Percentiles rank a stretch among this genome's conserved stretches.
Evolutionary conservation across 2,329 filamentous ascomycete species (phyloP).

Genomic region (Colletotrichum lini): DNA sequence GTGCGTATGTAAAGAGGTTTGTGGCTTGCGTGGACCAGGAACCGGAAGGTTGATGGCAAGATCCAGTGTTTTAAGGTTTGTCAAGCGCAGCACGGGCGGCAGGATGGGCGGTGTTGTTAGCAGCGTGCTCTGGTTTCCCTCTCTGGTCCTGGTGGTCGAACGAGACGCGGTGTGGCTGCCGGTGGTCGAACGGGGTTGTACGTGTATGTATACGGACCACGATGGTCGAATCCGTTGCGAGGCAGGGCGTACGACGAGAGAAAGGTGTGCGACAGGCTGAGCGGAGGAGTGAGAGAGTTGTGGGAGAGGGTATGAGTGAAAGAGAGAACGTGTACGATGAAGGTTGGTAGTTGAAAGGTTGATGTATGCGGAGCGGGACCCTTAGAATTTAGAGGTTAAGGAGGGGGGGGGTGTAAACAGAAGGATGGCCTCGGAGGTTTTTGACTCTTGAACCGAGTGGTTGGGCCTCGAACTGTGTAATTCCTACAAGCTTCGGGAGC

Average conservation of each 20-base stretch:
- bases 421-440: slow-evolving; percentile 38
- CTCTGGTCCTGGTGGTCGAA: slow-evolving; percentile 4
- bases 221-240: not conserved
- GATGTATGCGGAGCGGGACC: slow-evolving; percentile 20
- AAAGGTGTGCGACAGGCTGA: too few relatives aligned
- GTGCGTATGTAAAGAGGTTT: slow-evolving; percentile 19
- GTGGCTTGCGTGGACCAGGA: slow-evolving; percentile 34
- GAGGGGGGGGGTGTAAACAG: slow-evolving; percentile 10
- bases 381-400: slow-evolving; percentile 16
- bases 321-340: not conserved
- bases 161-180: slow-evolving; percentile 4
- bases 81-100: slow-evolving; percentile 31
- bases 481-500: slow-evolving; percentile 34
- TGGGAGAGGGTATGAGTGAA: not conserved
- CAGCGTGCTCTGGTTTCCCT: slow-evolving; percentile 5
- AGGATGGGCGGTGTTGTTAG: slow-evolving; percentile 3
- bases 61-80: slow-evolving; percentile 37
- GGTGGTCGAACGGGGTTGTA: not conserved
- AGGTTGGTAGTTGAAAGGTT: slow-evolving; percentile 10
- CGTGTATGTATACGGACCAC: not conserved
- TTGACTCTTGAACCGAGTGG: slow-evolving; percentile 39
- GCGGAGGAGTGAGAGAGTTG: not conserved
- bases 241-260: not conserved
- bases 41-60: slow-evolving; percentile 21
- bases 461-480: slow-evolving; percentile 35